Evolutionary conservation across 2,329 filamentous ascomycete genomes (phyloP).

Genomic region (Falciphora oryzae): DNA sequence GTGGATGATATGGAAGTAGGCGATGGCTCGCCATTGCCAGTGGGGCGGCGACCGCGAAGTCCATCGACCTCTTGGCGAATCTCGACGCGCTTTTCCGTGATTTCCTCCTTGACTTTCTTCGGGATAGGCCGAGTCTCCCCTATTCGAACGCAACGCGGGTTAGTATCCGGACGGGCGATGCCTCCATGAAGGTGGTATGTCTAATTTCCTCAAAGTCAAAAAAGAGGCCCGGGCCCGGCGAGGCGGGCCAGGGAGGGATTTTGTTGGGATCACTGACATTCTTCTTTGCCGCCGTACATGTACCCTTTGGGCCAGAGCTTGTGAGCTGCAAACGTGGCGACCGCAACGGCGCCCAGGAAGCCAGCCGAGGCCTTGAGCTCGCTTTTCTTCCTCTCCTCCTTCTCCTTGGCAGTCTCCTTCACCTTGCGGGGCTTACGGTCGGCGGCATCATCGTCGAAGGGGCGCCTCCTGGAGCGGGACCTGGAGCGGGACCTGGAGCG

Average conservation of each 20-base stretch:
- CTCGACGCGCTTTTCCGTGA: slow-evolving; percentile 12
- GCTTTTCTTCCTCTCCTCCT: slow-evolving; percentile 14
- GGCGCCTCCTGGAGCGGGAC: slow-evolving; percentile 3
- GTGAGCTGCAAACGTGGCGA: slow-evolving; percentile 29
- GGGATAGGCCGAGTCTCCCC: slow-evolving; percentile 5
- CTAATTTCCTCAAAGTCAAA: background rate
- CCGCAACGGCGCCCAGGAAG: slow-evolving; percentile 32
- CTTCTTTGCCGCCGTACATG: slow-evolving; percentile 31
- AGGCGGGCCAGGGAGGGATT: background rate
- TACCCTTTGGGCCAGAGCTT: slow-evolving; percentile 34
- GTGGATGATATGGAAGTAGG: background rate
- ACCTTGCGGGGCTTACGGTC: background rate
- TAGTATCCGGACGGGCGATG: background rate
- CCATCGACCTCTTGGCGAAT: slow-evolving; percentile 9
- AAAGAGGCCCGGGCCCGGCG: background rate
- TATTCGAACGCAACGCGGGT: background rate
- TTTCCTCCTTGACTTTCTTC: slow-evolving; percentile 12
- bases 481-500: slow-evolving; percentile 6
- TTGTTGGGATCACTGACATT: slow-evolving; percentile 23
- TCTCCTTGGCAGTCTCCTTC: slow-evolving; percentile 9
- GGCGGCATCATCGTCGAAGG: background rate
- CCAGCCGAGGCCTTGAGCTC: slow-evolving; percentile 28
- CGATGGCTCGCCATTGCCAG: background rate
- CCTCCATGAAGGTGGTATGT: background rate
- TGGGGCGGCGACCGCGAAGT: background rate